Percentiles rank a stretch among this genome's conserved stretches.
Conservation (phyloP, 2,329 filamentous ascomycete genomes). For the Harringtonia aguacate region DNA sequence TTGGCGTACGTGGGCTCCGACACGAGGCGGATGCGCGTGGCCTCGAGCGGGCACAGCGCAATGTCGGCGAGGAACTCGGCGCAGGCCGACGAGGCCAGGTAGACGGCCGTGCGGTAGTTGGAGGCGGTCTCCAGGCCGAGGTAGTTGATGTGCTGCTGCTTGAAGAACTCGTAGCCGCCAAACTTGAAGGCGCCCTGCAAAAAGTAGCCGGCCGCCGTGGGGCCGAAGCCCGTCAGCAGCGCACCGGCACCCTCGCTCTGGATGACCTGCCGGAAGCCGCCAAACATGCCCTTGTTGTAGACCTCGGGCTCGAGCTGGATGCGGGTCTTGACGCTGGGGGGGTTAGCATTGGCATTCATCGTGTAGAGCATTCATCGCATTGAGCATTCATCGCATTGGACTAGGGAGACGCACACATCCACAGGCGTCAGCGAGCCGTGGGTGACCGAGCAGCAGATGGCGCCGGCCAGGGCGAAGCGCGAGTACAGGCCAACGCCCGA, state of each 20-base stretch:
- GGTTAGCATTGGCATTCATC: too few relatives aligned
- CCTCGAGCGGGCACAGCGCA: conserved; percentile 74
- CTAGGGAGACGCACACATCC: conserved; percentile 99
- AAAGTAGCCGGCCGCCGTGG: conserved; percentile 74
- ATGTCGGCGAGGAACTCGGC: conserved; percentile 57
- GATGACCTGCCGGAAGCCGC: conserved; percentile 69
- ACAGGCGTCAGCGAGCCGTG: conserved; percentile 95
- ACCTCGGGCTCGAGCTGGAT: conserved; percentile 74
- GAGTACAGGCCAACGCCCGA: conserved; percentile 67
- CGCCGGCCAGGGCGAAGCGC: conserved; percentile 93
- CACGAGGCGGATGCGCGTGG: conserved; percentile 75
- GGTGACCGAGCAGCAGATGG: conserved; percentile 95
- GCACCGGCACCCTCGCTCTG: conserved; percentile 65
- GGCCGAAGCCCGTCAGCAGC: conserved; percentile 67
- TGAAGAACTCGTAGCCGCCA: conserved; percentile 82
- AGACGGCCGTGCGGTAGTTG: conserved; percentile 63
- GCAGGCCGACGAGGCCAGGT: conserved; percentile 50
- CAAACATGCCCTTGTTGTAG: conserved; percentile 72
- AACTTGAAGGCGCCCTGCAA: conserved; percentile 82
- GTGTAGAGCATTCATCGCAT: too few relatives aligned
- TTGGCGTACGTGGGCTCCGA: conserved; percentile 66
- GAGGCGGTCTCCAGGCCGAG: conserved; percentile 60
- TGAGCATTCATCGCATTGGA: too few relatives aligned
- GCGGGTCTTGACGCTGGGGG: conserved; percentile 67
- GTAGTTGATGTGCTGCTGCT: conserved; percentile 67